A percentile compares a stretch with the other conserved stretches of the same genome.
Evolutionary conservation across 2,329 filamentous ascomycete species (phyloP).

Genomic region (Erysiphe pulchra): DNA sequence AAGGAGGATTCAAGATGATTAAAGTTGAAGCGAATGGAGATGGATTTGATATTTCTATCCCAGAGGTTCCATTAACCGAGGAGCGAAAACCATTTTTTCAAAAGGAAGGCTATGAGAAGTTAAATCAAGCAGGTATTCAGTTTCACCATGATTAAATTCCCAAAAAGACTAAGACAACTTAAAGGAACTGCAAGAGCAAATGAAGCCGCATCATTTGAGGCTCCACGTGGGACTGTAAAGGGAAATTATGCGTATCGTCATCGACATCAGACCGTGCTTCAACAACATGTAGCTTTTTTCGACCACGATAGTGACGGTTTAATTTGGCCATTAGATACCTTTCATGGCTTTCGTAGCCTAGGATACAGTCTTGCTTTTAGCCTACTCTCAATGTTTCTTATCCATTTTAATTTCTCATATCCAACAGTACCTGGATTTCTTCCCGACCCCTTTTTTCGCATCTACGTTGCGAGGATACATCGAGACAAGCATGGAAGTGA

Average conservation of each 20-base stretch:
- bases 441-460: conserved; percentile 18
- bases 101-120: not conserved
- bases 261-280: conserved; percentile 19
- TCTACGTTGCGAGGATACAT: conserved; percentile 13
- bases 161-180: conserved; percentile 1
- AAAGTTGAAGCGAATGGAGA: conserved; percentile 1
- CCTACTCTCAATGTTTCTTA: conserved; percentile 21
- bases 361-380: conserved; percentile 21
- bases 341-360: conserved; percentile 18
- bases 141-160: not conserved
- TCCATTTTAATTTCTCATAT: conserved; percentile 24
- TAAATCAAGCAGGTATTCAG: conserved; percentile 4
- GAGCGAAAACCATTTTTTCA: conserved; percentile 4
- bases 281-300: conserved; percentile 27
- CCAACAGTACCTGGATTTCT: conserved; percentile 17
- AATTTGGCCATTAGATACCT: conserved; percentile 27
- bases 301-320: conserved; percentile 24
- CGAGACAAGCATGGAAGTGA: conserved; percentile 21
- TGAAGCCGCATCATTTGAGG: conserved; percentile 16
- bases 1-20: too few species aligned
- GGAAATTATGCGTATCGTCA: conserved; percentile 16
- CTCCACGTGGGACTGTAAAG: conserved; percentile 18
- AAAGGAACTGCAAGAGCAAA: conserved; percentile 18
- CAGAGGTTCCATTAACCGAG: conserved; percentile 4
- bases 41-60: conserved; percentile 4